Base-by-base conservation (phyloP, 805 yeast genomes). In the Komagataella populi region DNA sequence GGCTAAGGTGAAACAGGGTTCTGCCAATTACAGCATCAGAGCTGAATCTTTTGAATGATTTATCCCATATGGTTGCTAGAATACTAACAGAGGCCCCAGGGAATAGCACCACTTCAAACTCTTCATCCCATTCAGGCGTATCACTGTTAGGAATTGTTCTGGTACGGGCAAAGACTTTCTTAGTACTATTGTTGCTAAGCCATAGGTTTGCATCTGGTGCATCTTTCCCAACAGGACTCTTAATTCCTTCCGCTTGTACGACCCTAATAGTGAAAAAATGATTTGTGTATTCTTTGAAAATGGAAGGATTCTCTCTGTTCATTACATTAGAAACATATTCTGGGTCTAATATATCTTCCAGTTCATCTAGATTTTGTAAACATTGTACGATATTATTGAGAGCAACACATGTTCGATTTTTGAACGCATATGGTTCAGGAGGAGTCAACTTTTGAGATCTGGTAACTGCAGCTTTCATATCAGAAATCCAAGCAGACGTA, bases 41-140 rank as follows among this genome's bases (percentile, higher is more conserved):
- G 1, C 78, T 70, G 7, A 77, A 56, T 45, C 64, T 30, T 7
- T 46, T 68, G 0, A 70, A 59, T 6, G 73, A 67, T 46, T 79
- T 83, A 58, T 83, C 83, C 95, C 95, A 87, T 0, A 49, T 23
- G 14, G 44, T 24, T 30, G 45, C 45, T n/a, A 17, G 45, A 20
- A 48, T 16, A 44, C 23, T 16, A n/a, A 23, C 45, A n/a, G 23
- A 17, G 18, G 17, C 23, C 6, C 45, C 44, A n/a, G 50, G 23
- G 16, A 23, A n/a, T 22, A 46, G 6, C 17, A 23, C 49, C 12
- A 51, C 23, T 18, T 51, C 53, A 23, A 51, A 45, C 43, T 84
- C 86, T 67, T 90, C 96, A 59, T 87, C 86, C 95, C 95, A 91
- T 14, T 75, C 77, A 0, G 97, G 96, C 57, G 81, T 80, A 39